Conservation (phyloP, 1,284 basidiomycete species). For the Irpex sp. region DNA sequence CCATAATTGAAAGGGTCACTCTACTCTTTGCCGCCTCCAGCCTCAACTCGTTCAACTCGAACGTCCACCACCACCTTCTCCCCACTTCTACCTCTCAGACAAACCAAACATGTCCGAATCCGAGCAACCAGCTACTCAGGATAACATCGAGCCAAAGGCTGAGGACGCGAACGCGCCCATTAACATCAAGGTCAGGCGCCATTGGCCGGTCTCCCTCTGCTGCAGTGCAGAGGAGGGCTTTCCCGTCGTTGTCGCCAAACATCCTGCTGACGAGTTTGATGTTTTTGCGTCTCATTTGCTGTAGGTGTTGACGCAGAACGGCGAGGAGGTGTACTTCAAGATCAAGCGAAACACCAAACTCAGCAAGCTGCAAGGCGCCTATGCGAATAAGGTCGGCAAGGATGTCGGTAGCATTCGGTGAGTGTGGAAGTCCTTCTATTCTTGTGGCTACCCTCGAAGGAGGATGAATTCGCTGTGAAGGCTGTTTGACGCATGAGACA, state of each 20-base stretch:
- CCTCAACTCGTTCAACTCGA: background rate
- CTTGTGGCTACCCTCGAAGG: background rate
- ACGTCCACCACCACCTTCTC: background rate
- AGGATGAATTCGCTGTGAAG: background rate
- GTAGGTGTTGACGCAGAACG: conserved; percentile 73
- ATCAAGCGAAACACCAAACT: conserved; percentile 94
- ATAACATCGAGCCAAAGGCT: conserved; percentile 54
- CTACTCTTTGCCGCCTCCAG: background rate
- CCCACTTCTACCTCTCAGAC: background rate
- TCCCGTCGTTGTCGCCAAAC: background rate
- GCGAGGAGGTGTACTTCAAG: conserved; percentile 97
- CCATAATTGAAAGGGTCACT: background rate
- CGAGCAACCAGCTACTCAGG: conserved; percentile 40
- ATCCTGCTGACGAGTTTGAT: background rate
- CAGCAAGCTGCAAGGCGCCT: conserved; percentile 91
- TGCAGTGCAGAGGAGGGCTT: background rate
- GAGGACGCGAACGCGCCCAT: conserved; percentile 68
- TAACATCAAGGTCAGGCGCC: conserved; percentile 70
- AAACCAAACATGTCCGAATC: conserved; percentile 60
- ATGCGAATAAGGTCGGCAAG: conserved; percentile 92
- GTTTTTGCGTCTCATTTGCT: background rate
- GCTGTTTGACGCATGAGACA: background rate
- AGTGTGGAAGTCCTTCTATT: conserved; percentile 26
- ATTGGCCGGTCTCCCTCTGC: conserved; percentile 16
- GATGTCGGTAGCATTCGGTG: conserved; percentile 84